A percentile compares a stretch with the other conserved stretches of the same genome.
Conservation (phyloP, 2,329 filamentous ascomycete genomes). For the Xylaria hypoxylon region DNA sequence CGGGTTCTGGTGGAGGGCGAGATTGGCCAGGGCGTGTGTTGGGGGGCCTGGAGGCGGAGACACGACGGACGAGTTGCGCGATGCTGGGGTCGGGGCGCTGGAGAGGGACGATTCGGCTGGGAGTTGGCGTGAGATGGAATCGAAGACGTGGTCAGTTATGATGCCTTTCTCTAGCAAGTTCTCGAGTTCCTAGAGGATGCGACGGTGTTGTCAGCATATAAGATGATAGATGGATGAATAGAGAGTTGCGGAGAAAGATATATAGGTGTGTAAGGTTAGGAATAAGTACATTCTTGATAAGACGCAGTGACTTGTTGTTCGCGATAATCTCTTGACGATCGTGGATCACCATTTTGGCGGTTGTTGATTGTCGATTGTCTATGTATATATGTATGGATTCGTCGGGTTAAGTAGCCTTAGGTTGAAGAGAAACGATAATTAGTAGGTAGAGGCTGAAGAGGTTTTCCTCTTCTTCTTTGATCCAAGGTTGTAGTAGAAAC, state of each 20-base stretch:
- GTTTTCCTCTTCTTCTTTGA: too few species aligned
- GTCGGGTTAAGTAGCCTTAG: too few species aligned
- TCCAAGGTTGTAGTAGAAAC: too few species aligned
- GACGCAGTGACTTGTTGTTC: slow-evolving; percentile 86
- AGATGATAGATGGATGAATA: neutral
- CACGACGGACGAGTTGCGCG: slow-evolving; percentile 48
- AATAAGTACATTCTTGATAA: slow-evolving; percentile 79
- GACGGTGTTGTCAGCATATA: neutral
- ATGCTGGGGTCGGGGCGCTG: slow-evolving; percentile 58
- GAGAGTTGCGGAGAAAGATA: neutral
- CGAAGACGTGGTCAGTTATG: slow-evolving; percentile 80
- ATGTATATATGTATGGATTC: neutral
- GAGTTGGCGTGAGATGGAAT: slow-evolving; percentile 78
- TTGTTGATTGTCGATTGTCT: neutral
- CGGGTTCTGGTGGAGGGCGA: slow-evolving; percentile 52
- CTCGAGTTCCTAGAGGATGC: slow-evolving; percentile 80
- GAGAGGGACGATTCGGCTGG: slow-evolving; percentile 75
- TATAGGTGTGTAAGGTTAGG: neutral
- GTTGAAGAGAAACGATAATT: neutral
- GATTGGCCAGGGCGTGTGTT: slow-evolving; percentile 56
- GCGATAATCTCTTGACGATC: slow-evolving; percentile 71
- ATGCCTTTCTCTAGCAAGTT: slow-evolving; percentile 85
- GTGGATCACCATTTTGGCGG: slow-evolving; percentile 57
- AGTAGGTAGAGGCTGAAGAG: neutral
- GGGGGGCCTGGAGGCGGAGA: slow-evolving; percentile 47